Evolutionary conservation across 345 rosid species (phyloP), one percentile per base, ranked within the genome.

Genomic region (Luvunga scandens): DNA sequence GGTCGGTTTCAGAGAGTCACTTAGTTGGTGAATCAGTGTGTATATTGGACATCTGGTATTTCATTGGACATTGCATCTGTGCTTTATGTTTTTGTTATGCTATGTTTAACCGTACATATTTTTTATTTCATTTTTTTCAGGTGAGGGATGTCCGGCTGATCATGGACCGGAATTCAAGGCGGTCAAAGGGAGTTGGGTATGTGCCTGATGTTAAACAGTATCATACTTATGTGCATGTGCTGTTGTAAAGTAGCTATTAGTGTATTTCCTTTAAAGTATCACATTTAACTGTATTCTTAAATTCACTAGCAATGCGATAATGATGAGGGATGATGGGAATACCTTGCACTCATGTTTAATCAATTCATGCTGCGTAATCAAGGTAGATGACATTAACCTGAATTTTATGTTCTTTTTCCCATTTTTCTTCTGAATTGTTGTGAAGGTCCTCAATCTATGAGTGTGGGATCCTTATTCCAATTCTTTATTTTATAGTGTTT

Each of bases 111-210:
- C 73, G 57, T 76, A 56, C 63, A 74, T 61, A n/a, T 80, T 50
- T 25, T 62, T 66, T 22, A 67, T 83, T 74, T 13, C 60, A 68
- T 48, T 77, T 30, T 78, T 82, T 86, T 78, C 88, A 95, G 98
- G 98, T 95, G 75, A 91, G 98, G 86, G 98, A 95, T 78, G 98
- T 95, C 33, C 94, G 97, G n/a, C 79, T 95, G 86, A 95, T 95
- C 85, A 90, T 95, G 98, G 98, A 95, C 78, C 89, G 98, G 83
- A 95, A 93, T 81, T 95, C 98, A 66, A 89, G 98, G 79, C 82
- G 98, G 72, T 95, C 98, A 55, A 95, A 90, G 84, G 98, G 98
- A 83, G 98, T 95, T 87, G 98, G 98, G 98, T 93, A 93, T 84
- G 95, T 85, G 31, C 66, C 83, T 70, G 70, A 73, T 66, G 55